Evolutionary conservation across 768 basidiomycete genomes (phyloP).

Genomic region (Omphalotus guepiniiformis): DNA sequence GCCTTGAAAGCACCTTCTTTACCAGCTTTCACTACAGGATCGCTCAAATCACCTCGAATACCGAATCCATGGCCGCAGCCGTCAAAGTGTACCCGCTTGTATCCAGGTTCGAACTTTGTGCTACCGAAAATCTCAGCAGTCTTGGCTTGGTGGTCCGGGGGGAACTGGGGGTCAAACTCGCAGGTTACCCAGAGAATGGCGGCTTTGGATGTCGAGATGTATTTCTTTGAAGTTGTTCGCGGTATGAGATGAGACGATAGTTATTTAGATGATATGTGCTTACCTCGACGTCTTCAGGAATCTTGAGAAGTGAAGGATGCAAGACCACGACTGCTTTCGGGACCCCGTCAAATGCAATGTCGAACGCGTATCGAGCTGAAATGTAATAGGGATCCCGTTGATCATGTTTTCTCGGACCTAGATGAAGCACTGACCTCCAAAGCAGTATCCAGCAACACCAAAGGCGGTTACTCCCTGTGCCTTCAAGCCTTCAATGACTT

Average conservation of each 20-base stretch:
- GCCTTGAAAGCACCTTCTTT: conserved; percentile 63
- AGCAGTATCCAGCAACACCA: conserved; percentile 67
- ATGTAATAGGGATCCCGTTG: neutral
- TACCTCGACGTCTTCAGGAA: conserved; percentile 62
- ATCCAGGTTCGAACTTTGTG: conserved; percentile 43
- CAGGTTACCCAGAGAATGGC: conserved; percentile 71
- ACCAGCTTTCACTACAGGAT: conserved; percentile 52
- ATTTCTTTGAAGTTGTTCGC: conserved; percentile 34
- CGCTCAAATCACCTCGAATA: conserved; percentile 42
- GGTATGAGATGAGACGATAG: neutral
- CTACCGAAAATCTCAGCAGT: conserved; percentile 49
- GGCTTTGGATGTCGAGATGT: conserved; percentile 37
- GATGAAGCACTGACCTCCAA: conserved; percentile 37
- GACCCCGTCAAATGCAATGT: conserved; percentile 54
- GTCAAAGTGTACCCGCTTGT: conserved; percentile 43
- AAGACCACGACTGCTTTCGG: conserved; percentile 45
- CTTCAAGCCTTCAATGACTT: conserved; percentile 53
- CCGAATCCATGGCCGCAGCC: conserved; percentile 55
- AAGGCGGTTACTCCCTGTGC: conserved; percentile 53
- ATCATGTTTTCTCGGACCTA: neutral
- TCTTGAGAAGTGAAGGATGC: conserved; percentile 60
- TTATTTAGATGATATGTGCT: neutral
- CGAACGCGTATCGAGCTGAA: conserved; percentile 52
- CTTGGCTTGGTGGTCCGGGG: conserved; percentile 34
- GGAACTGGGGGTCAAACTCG: conserved; percentile 48